Percentiles rank a stretch among this genome's conserved stretches.
Evolutionary conservation across 352 stramenopile genomes (phyloP).

Genomic region (Pythium myriotylum): DNA sequence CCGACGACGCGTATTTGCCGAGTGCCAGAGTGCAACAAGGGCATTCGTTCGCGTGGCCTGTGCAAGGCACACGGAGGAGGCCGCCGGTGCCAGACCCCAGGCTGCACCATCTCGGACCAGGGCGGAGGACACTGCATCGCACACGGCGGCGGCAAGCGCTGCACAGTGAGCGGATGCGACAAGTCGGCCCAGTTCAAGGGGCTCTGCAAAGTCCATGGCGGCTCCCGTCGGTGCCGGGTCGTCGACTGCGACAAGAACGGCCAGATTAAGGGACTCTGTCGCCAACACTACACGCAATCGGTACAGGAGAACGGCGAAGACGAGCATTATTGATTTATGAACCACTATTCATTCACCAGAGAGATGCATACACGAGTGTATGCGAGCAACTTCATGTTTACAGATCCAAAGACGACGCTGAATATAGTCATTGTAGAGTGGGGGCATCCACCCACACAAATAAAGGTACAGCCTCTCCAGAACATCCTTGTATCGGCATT

Average conservation of each 20-base stretch:
- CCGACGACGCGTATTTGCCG: slow-evolving; percentile 74
- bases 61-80: slow-evolving; percentile 88
- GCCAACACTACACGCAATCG: slow-evolving; percentile 53
- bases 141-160: slow-evolving; percentile 83
- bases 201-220: slow-evolving; percentile 83
- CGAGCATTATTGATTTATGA: slow-evolving; percentile 13
- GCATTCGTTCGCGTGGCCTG: slow-evolving; percentile 77
- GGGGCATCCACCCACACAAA: slow-evolving; percentile 5
- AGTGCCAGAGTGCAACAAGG: slow-evolving; percentile 75
- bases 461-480: background rate
- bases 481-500: no score
- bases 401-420: background rate
- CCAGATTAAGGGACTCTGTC: slow-evolving; percentile 79
- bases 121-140: slow-evolving; percentile 82
- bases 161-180: slow-evolving; percentile 67
- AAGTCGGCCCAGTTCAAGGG: slow-evolving; percentile 86
- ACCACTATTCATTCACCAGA: slow-evolving; percentile 4
- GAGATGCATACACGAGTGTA: slow-evolving; percentile 15
- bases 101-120: slow-evolving; percentile 86
- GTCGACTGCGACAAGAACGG: slow-evolving; percentile 81
- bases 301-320: slow-evolving; percentile 23
- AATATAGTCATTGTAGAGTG: slow-evolving; percentile 14
- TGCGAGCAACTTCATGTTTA: background rate
- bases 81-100: slow-evolving; percentile 70
- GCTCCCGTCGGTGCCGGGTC: slow-evolving; percentile 70